These are phyloP conservation scores for Ascochyta fabae DNA, from an alignment of 2,329 filamentous ascomycete genomes.

Conservation along the genomic window DNA sequence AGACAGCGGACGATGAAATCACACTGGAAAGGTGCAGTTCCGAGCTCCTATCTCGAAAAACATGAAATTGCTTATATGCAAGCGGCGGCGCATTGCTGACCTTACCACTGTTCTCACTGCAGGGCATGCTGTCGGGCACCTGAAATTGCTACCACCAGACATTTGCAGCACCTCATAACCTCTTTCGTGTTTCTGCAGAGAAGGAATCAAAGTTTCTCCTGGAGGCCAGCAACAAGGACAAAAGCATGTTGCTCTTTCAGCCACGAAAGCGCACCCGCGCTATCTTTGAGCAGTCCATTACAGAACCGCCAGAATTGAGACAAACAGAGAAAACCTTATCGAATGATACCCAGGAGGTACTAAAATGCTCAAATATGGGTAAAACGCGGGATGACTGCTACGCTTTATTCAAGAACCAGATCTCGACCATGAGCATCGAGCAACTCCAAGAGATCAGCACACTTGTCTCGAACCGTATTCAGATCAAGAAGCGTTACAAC, in stretches of 20 bases:
- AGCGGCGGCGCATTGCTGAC: background rate
- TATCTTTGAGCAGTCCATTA: background rate
- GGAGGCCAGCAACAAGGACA: background rate
- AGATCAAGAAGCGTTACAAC: slow-evolving; percentile 13
- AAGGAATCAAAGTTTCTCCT: no score
- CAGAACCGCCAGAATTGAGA: background rate
- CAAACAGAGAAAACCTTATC: background rate
- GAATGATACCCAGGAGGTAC: background rate
- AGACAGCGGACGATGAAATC: slow-evolving; percentile 6
- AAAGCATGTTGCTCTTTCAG: slow-evolving; percentile 7
- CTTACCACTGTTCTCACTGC: background rate
- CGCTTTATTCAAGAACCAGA: background rate
- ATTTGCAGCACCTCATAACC: slow-evolving; percentile 1
- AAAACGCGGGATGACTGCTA: background rate
- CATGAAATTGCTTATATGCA: slow-evolving; percentile 9
- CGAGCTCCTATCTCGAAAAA: slow-evolving; percentile 4
- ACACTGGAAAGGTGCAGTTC: slow-evolving; percentile 2
- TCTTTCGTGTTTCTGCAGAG: background rate
- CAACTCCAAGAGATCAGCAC: slow-evolving; percentile 2
- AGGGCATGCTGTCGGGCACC: slow-evolving; percentile 15
- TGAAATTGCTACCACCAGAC: slow-evolving; percentile 1
- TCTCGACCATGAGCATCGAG: slow-evolving; percentile 4
- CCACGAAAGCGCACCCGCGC: slow-evolving; percentile 5
- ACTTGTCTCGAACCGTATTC: slow-evolving; percentile 2
- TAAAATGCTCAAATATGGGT: background rate